These are phyloP conservation scores for Fusarium sp. DNA, from an alignment of 2,329 filamentous ascomycete species.

Conservation along the genomic window DNA sequence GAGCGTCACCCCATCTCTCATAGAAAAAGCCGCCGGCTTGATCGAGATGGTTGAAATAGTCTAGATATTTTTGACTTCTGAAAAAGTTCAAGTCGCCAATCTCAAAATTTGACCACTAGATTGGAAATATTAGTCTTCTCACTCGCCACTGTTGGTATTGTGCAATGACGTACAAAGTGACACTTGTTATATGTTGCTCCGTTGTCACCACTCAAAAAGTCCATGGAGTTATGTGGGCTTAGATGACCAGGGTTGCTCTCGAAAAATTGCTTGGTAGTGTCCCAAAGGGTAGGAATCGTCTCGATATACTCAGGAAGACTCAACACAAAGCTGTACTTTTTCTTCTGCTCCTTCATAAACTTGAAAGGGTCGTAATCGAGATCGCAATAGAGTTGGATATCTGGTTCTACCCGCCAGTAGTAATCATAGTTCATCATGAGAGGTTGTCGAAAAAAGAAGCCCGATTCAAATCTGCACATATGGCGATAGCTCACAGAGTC, in stretches of 20 bases:
- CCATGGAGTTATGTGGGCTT: background rate
- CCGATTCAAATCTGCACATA: background rate
- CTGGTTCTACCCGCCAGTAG: background rate
- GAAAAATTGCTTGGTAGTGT: background rate
- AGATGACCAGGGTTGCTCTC: background rate
- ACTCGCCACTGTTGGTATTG: background rate
- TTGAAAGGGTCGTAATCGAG: background rate
- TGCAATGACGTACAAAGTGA: background rate
- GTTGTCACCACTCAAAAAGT: background rate
- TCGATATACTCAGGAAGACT: background rate
- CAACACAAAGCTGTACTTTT: background rate
- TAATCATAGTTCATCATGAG: background rate
- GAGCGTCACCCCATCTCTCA: background rate
- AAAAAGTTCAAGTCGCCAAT: background rate
- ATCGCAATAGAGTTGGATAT: background rate
- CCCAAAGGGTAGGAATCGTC: background rate
- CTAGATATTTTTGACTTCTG: background rate
- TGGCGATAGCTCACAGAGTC: background rate
- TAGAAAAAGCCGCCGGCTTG: background rate
- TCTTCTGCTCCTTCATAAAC: background rate
- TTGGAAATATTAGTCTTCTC: background rate
- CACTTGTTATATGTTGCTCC: background rate
- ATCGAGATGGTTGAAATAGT: background rate
- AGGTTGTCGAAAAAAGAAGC: background rate
- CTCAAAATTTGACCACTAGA: background rate